Percentiles rank a stretch among this genome's conserved stretches.
phyloP scores from a whole-genome alignment of 129 eudicot genomes.

The Flaveria robusta region DNA sequence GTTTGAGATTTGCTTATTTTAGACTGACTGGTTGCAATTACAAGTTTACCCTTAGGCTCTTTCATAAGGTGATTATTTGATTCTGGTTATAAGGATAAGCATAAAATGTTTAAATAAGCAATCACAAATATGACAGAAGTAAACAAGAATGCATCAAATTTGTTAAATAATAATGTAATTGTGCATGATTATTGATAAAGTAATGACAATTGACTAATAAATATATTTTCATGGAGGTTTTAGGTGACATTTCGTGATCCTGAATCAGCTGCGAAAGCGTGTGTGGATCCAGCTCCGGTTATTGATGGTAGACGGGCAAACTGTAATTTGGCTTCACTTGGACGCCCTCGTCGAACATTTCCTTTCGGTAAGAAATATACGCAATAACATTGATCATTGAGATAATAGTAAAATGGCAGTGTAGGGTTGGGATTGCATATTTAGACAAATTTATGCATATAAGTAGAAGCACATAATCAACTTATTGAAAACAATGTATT shows the following conservation, averaged over 20 bases:
- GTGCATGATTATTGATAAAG: background rate
- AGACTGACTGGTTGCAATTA: background rate
- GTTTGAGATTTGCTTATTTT: slow-evolving; percentile 1
- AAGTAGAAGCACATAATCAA: background rate
- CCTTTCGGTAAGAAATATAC: slow-evolving; percentile 55
- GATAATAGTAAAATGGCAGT: background rate
- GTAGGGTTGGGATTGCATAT: background rate
- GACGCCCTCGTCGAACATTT: slow-evolving; percentile 76
- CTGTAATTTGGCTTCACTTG: slow-evolving; percentile 93
- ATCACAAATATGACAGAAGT: background rate
- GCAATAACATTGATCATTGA: background rate
- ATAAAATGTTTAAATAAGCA: background rate
- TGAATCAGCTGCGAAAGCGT: slow-evolving; percentile 89
- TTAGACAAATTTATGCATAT: background rate
- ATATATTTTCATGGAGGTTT: slow-evolving; percentile 66
- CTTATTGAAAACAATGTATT: background rate
- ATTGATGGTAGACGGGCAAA: slow-evolving; percentile 95
- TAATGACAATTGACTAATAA: background rate
- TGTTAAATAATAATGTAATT: background rate
- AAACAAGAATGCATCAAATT: background rate
- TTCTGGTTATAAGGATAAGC: slow-evolving; percentile 3
- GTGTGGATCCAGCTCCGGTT: slow-evolving; percentile 79
- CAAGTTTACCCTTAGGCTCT: background rate
- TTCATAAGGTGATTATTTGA: background rate
- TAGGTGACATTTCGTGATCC: slow-evolving; percentile 98